Evolutionary conservation across 129 eudicot genomes (phyloP), one percentile per base, ranked within the genome.

Genomic region (Centaurea solstitialis): DNA sequence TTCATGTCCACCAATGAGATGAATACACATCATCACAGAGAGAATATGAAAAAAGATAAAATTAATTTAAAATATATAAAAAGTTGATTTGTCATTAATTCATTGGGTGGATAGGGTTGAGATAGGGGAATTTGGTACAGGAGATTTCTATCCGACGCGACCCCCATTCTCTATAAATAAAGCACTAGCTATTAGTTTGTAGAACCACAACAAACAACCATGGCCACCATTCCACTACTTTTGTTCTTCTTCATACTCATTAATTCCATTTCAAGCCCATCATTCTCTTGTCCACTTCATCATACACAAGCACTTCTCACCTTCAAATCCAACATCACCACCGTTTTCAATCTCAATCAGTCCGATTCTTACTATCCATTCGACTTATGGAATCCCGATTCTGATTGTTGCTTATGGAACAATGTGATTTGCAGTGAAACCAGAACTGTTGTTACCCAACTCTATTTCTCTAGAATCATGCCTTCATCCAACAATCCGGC

Each of bases 361-460:
- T 10, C 6, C n/a, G 2, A 1, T 43, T 2, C 3, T 47, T 0
- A 12, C 5, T 3, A 13, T 12, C n/a, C 37, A 3, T 3, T 13
- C 6, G 0, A 0, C 0, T 12, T 20, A 0, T 50, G 62, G 62
- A 13, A 0, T 50, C 21, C 62, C 62, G 5, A 53, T 53, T 15
- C 62, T 2, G 62, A 53, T 17, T 53, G 89, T 71, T 86, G 89
- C 73, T 0, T 4, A 7, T 82, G 89, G 89, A 68, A 59, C 2
- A 0, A 78, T 22, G 87, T 86, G 10, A 24, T 21, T 3, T 86
- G 89, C 53, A 9, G 53, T 3, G 7, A 57, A 72, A 66, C 81
- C 2, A 50, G 20, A 28, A 22, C 24, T 8, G 69, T 88, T 47
- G n/a, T n/a, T n/a, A 74, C 73, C 9, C 78, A 26, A 61, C 86